A percentile compares a stretch with the other conserved stretches of the same genome.
phyloP scores from a whole-genome alignment of 257 asterid genomes.

The Ophiorrhiza pumila region DNA sequence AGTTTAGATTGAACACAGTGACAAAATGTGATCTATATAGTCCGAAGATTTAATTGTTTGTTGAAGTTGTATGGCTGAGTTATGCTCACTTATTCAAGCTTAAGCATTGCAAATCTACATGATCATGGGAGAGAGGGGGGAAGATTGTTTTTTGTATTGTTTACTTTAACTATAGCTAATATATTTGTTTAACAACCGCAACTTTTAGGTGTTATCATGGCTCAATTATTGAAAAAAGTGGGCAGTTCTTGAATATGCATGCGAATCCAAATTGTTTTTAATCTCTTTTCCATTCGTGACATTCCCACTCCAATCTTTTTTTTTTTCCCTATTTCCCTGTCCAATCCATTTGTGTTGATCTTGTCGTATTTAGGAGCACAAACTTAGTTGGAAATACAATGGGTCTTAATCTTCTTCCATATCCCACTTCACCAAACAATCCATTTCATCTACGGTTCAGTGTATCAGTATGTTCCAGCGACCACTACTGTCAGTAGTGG shows the following conservation, averaged over 20 bases:
- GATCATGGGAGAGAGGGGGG: no score
- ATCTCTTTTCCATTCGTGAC: constrained; percentile 41
- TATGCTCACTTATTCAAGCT: no score
- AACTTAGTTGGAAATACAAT: constrained; percentile 23
- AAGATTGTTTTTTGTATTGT: neutral
- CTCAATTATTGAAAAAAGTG: constrained; percentile 67
- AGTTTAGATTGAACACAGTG: no score
- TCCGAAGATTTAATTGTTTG: no score
- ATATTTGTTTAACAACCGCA: constrained; percentile 8
- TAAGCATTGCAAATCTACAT: no score
- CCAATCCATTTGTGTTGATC: constrained; percentile 43
- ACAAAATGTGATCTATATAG: no score
- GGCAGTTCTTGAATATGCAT: constrained; percentile 31
- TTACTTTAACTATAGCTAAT: neutral
- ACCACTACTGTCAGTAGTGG: constrained; percentile 23
- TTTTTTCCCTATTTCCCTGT: constrained; percentile 32
- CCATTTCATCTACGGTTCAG: constrained; percentile 20
- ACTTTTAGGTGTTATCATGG: constrained; percentile 75
- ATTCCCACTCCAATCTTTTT: constrained; percentile 49
- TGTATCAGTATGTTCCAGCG: constrained; percentile 25
- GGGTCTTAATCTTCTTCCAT: constrained; percentile 25
- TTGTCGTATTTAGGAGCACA: constrained; percentile 52
- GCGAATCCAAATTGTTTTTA: constrained; percentile 23
- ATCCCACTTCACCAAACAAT: constrained; percentile 10
- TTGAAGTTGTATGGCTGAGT: no score